A percentile compares a stretch with the other conserved stretches of the same genome.
phyloP scores from a whole-genome alignment of 345 rosid genomes.

The Angophora floribunda region DNA sequence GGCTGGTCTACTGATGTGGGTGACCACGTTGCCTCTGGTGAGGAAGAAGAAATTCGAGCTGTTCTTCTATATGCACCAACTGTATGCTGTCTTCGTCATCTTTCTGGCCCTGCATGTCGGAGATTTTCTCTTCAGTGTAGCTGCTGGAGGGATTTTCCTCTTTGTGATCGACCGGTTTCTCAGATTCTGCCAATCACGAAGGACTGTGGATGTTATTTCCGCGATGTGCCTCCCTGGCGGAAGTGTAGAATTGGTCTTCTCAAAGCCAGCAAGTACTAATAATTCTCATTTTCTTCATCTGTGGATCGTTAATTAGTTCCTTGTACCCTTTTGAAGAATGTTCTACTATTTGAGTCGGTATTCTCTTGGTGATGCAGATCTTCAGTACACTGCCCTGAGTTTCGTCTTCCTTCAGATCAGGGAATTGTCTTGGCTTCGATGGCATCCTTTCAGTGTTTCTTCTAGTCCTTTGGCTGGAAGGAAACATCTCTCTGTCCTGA shows the following conservation, averaged over 20 bases:
- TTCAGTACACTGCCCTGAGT: conserved; percentile 82
- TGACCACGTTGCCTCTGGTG: conserved; percentile 58
- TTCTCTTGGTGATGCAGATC: conserved; percentile 20
- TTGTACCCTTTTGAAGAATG: neutral
- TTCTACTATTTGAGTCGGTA: neutral
- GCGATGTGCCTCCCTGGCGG: conserved; percentile 78
- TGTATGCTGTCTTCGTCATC: conserved; percentile 64
- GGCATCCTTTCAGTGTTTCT: conserved; percentile 98
- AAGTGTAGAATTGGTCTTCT: conserved; percentile 63
- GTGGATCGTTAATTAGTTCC: neutral
- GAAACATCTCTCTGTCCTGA: conserved; percentile 59
- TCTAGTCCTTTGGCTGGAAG: conserved; percentile 83
- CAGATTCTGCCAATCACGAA: conserved; percentile 86
- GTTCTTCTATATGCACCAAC: conserved; percentile 94
- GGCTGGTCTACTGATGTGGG: conserved; percentile 88
- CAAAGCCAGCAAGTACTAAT: conserved; percentile 67
- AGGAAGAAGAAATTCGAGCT: conserved; percentile 69
- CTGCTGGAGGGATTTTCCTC: conserved; percentile 73
- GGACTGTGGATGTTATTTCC: conserved; percentile 55
- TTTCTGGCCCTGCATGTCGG: conserved; percentile 88
- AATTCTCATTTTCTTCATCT: neutral
- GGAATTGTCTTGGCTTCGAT: conserved; percentile 83
- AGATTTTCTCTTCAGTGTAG: conserved; percentile 55
- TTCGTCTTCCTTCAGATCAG: conserved; percentile 81
- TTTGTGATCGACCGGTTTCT: conserved; percentile 83